Percentiles rank a stretch among this genome's conserved stretches.
Conservation (phyloP, 2,329 filamentous ascomycete species). For the Davidsoniella eucalypti region DNA sequence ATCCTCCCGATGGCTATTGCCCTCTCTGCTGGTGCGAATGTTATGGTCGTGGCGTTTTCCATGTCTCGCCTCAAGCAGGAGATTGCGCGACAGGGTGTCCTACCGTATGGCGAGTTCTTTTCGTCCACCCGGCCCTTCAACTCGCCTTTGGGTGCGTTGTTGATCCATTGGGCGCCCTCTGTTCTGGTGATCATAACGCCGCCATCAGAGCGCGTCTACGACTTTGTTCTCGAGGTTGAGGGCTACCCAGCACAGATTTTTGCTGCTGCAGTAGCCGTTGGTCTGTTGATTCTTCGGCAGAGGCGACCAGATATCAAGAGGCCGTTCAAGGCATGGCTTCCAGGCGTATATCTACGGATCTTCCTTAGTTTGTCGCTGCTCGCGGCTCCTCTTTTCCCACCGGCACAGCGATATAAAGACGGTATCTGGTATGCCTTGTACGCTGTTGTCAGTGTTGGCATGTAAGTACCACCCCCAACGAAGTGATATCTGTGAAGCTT, state of each 20-base stretch:
- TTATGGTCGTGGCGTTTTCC: constrained; percentile 56
- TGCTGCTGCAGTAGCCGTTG: constrained; percentile 37
- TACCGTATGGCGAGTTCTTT: constrained; percentile 44
- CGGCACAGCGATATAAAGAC: constrained; percentile 28
- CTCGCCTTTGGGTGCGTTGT: constrained; percentile 48
- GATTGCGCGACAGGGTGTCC: constrained; percentile 52
- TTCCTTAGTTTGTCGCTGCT: constrained; percentile 37
- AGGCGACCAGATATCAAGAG: constrained; percentile 42
- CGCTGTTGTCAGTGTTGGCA: constrained; percentile 33
- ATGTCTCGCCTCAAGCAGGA: constrained; percentile 56
- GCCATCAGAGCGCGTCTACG: constrained; percentile 49
- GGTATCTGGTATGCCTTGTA: constrained; percentile 37
- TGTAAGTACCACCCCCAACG: constrained; percentile 26
- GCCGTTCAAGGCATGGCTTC: constrained; percentile 49
- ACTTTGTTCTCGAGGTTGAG: constrained; percentile 57
- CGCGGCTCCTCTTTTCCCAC: constrained; percentile 45
- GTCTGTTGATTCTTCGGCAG: constrained; percentile 43
- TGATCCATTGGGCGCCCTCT: constrained; percentile 54
- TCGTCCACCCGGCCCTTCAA: constrained; percentile 51
- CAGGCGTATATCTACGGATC: constrained; percentile 40
- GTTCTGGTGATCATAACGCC: constrained; percentile 49
- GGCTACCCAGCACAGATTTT: constrained; percentile 50
- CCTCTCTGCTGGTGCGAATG: constrained; percentile 51
- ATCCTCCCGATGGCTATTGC: constrained; percentile 49
- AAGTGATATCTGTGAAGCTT: not conserved